Evolutionary conservation across 2,329 filamentous ascomycete species (phyloP), one percentile per base, ranked within the genome.

Genomic region (Exophiala sp.): DNA sequence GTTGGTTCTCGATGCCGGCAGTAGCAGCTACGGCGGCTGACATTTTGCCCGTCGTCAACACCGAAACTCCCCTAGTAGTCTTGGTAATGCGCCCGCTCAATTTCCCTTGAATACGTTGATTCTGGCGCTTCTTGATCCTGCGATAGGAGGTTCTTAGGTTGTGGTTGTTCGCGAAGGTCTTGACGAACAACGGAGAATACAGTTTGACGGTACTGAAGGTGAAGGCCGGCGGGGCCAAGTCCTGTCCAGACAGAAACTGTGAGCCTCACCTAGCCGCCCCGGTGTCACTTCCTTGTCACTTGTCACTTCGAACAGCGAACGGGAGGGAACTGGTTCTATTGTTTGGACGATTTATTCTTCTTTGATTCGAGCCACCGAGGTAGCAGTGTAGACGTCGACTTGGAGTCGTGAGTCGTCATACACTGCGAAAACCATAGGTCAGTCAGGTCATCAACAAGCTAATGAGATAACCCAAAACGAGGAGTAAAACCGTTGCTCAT

Each of bases 151-250:
- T 67, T 29, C 64, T 63, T 30, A 74, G 66, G 55, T 73, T 70
- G 63, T 73, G 68, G 61, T 72, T 71, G 54, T 66, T 70, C 47
- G 70, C 72, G 63, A 73, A 72, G 63, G 78, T 72, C 65, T 79
- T 77, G 67, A 83, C 73, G 68, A 85, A 83, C 62, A 85, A 77
- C 70, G 80, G 81, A 59, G 82, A 86, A 82, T 85, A 81, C 81
- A 82, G 75, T 66, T 81, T 83, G 77, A 66, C 79, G 78, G 70
- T 69, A 60, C 57, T 60, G 21, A 22, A 37, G 23, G 32, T 16
- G 29, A 30, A 52, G 48, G 51, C 44, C 43, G 45, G 37, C 14
- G 22, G 14, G 52, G 45, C 46, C 39, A 40, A 23, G 34, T 48
- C 43, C 18, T 43, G 46, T 52, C 43, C 23, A 39, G 39, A 42